Evolutionary conservation across 768 basidiomycete genomes (phyloP), one percentile per base, ranked within the genome.

Genomic region (Hortiboletus flavorubellus): DNA sequence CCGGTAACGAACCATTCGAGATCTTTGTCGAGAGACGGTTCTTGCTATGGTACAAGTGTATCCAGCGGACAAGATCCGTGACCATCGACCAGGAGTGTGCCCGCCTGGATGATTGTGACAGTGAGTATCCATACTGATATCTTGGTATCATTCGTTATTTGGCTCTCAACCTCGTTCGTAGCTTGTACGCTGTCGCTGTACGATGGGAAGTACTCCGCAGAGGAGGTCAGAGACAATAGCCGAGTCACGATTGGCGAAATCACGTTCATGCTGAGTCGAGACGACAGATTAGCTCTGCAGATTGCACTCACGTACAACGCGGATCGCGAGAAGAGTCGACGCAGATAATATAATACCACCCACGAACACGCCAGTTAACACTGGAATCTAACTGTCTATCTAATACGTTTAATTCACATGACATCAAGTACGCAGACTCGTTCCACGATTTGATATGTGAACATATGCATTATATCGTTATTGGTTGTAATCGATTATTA

Each of bases 31-130:
- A 56, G 51, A 51, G 43, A 40, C 49, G 49, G 12, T 54, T 54
- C 43, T 21, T 60, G 49, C 41, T 64, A 14, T 3, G 54, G 30
- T 63, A 56, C 21, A 53, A 47, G 31, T 41, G 58, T 8, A 63
- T 63, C 48, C 26, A 33, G 38, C 54, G 54, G 48, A 63, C 61
- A 8, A 46, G 12, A 29, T 5, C 30, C 11, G 35, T 39, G 53
- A 53, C 44, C 23, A 15, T 49, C 21, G 16, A 52, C n/a, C 23
- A 43, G 31, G 26, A 46, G 26, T 55, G 23, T 35, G 12, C 39
- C 21, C 8, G 26, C 2, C 26, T 26, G 26, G 26, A 12, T 21
- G 38, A 30, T 14, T 29, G 11, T 31, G 15, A 21, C 7, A 8
- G 51, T 57, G 31, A 42, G 53, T 43, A 10, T 41, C 16, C 31